Conservation (phyloP, 1,139 yeast species). For the Dujonia santamariae region DNA sequence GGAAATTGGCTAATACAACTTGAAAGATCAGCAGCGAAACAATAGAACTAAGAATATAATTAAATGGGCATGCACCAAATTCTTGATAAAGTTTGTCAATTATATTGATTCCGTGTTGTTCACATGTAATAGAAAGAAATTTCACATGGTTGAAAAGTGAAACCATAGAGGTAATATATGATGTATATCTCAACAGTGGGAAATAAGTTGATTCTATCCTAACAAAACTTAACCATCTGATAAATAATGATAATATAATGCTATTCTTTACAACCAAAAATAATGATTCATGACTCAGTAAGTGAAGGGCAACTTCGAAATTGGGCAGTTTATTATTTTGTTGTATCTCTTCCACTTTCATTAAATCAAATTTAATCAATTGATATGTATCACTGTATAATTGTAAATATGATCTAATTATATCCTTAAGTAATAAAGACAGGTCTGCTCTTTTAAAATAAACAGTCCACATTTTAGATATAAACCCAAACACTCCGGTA, state of each 20-base stretch:
- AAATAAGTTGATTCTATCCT: constrained; percentile 30
- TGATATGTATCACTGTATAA: constrained; percentile 18
- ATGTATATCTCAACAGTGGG: constrained; percentile 29
- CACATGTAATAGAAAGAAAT: not conserved
- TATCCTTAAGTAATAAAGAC: constrained; percentile 14
- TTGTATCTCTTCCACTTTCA: not conserved
- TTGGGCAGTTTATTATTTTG: not conserved
- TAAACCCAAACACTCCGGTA: constrained; percentile 5
- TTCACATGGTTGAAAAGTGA: constrained; percentile 22
- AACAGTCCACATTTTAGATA: constrained; percentile 20
- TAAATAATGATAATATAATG: constrained; percentile 16
- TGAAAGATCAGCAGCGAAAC: constrained; percentile 1
- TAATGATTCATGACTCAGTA: constrained; percentile 12
- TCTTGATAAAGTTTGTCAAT: not conserved
- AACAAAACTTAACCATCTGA: constrained; percentile 32
- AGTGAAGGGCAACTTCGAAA: not conserved
- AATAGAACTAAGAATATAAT: not conserved
- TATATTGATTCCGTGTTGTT: not conserved
- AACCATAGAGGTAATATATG: constrained; percentile 26
- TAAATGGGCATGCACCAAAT: not conserved
- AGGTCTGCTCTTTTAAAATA: constrained; percentile 23
- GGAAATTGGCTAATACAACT: not conserved
- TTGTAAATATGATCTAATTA: constrained; percentile 19
- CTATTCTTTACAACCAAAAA: constrained; percentile 21
- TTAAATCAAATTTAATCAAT: constrained; percentile 5